Evolutionary conservation across 768 basidiomycete species (phyloP).

Genomic region (Rickenella mellea): DNA sequence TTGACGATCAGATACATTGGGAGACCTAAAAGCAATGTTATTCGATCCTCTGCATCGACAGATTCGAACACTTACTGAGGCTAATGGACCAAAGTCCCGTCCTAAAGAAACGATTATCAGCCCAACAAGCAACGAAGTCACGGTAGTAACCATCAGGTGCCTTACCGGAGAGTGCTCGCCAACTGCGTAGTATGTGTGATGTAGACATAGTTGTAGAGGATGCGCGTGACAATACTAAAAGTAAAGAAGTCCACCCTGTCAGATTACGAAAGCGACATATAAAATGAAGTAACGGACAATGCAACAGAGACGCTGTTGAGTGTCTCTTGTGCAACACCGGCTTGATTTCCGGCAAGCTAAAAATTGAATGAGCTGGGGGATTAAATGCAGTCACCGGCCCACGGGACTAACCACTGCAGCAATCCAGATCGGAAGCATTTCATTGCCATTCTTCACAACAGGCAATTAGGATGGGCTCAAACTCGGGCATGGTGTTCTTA

Average conservation of each 20-base stretch:
- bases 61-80: not conserved
- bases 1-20: not conserved
- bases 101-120: too few species aligned
- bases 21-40: not conserved
- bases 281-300: conserved; percentile 16
- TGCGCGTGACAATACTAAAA: conserved; percentile 13
- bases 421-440: conserved; percentile 25
- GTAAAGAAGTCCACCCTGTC: not conserved
- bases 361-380: not conserved
- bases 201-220: conserved; percentile 22
- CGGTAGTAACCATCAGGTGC: not conserved
- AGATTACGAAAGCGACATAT: not conserved
- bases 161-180: not conserved
- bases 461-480: not conserved
- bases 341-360: conserved; percentile 20
- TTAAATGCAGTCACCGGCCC: not conserved
- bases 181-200: conserved; percentile 11
- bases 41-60: not conserved
- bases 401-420: conserved; percentile 18
- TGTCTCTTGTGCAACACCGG: conserved; percentile 19
- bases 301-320: conserved; percentile 21
- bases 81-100: not conserved
- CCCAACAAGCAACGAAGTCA: not conserved
- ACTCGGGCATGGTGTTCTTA: not conserved
- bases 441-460: conserved; percentile 19